Percentiles rank a stretch among this genome's conserved stretches.
Conservation (phyloP, 2,329 filamentous ascomycete species). For the Pseudogymnoascus sp. region DNA sequence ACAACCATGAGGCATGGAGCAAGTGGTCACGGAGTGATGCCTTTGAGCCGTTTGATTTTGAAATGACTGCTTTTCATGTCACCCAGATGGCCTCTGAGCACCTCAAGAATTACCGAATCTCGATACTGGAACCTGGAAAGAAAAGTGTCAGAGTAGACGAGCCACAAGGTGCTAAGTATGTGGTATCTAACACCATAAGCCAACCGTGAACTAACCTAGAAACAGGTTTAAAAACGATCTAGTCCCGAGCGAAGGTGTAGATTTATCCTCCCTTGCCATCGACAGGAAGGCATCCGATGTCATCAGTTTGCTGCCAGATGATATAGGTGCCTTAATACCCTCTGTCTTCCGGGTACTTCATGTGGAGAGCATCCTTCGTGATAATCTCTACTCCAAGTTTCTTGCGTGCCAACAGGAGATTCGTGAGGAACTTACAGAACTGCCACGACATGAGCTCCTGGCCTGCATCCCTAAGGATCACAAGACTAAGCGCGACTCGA, state of each 20-base stretch:
- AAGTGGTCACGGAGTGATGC: conserved; percentile 12
- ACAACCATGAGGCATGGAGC: conserved; percentile 11
- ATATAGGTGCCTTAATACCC: conserved; percentile 30
- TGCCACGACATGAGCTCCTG: conserved; percentile 14
- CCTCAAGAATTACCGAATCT: conserved; percentile 15
- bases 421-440: conserved; percentile 20
- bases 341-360: conserved; percentile 32
- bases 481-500: conserved; percentile 14
- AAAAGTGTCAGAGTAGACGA: background rate
- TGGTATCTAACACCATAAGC: background rate
- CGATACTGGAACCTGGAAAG: background rate
- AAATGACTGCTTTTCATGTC: conserved; percentile 14
- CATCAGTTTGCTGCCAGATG: conserved; percentile 27
- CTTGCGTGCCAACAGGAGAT: conserved; percentile 24
- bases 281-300: conserved; percentile 27
- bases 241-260: conserved; percentile 14
- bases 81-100: conserved; percentile 13
- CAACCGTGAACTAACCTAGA: background rate
- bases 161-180: background rate
- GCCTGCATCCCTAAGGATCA: conserved; percentile 14
- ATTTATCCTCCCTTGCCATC: conserved; percentile 18
- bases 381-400: conserved; percentile 29
- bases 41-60: conserved; percentile 14
- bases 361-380: conserved; percentile 34
- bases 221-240: conserved; percentile 11